Evolutionary conservation across 805 yeast species (phyloP), one percentile per base, ranked within the genome.

Genomic region (Metschnikowia henanensis): DNA sequence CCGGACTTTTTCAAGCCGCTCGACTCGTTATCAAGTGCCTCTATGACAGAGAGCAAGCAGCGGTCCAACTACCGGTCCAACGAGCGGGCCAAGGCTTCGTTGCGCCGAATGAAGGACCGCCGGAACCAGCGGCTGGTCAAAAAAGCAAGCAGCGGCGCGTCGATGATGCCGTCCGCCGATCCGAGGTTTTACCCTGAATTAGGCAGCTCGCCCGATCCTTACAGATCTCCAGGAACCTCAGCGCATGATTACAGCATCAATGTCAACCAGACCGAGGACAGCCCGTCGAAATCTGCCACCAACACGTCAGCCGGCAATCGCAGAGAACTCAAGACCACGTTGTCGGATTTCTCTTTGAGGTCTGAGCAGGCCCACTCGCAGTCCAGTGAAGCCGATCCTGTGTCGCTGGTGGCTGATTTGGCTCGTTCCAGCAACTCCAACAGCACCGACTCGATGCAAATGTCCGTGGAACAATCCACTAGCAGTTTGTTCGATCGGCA

Each of bases 1-100:
- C 44, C 47, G 6, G 45, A 46, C 23, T 50, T 51, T 16, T 51
- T 51, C 35, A 53, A 49, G 29, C 52, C 52, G 13, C 42, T 49
- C 15, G 56, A 50, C 30, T 28, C 50, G 2, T 39, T 51, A 21
- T 41, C 46, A 16, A 41, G 40, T 20, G 37, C 50, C 1, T 23
- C 46, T 9, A 34, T 46, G 30, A 50, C 45, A 5, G 56, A 52
- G 21, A 51, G 44, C 32, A 50, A 41, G 19, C 51, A 38, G 35
- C 39, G 56, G 17, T 50, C 58, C 4, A 52, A 48, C 16, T 40
- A 25, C 26, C 45, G 81, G 41, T 78, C 85, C 1, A 66, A 72
- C 29, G 86, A 80, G 50, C 66, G 87, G 51, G 87, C 87, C 0
- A 82, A 80, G 53, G 86, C 87, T 0, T 81, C 87, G 0, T 56